phyloP scores from a whole-genome alignment of 2,329 filamentous ascomycete genomes.

The Pseudopyrenochaeta lycopersici region DNA sequence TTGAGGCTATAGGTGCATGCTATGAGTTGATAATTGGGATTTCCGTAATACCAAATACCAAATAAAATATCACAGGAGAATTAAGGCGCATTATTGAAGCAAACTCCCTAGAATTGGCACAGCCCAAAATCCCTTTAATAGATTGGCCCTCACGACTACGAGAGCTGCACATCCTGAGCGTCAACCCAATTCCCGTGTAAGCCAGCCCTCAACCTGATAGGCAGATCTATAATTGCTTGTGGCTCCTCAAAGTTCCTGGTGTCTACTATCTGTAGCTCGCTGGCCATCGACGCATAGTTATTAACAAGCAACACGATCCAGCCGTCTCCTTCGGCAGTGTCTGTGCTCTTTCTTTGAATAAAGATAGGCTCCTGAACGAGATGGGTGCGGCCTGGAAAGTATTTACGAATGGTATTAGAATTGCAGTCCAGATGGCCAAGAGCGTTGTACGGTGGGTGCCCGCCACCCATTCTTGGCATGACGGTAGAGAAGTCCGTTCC shows the following conservation, averaged over 20 bases:
- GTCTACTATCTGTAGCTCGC: constrained; percentile 48
- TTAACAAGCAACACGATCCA: constrained; percentile 56
- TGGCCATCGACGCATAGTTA: constrained; percentile 11
- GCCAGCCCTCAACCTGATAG: constrained; percentile 43
- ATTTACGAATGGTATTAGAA: constrained; percentile 52
- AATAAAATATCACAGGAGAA: too few relatives aligned
- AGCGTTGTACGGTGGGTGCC: constrained; percentile 55
- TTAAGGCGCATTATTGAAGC: too few relatives aligned
- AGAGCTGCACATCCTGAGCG: constrained; percentile 11
- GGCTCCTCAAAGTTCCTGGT: constrained; percentile 40
- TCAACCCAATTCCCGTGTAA: constrained; percentile 49
- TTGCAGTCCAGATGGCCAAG: constrained; percentile 54
- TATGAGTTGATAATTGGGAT: too few relatives aligned
- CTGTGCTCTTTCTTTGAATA: constrained; percentile 49
- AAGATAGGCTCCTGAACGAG: constrained; percentile 62
- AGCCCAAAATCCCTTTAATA: too few relatives aligned
- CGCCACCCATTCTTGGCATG: constrained; percentile 38
- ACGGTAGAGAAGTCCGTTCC: constrained; percentile 39
- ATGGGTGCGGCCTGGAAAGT: constrained; percentile 54
- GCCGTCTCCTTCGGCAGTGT: constrained; percentile 57
- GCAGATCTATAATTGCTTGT: constrained; percentile 43
- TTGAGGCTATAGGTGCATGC: too few relatives aligned
- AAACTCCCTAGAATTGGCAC: too few relatives aligned
- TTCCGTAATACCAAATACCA: too few relatives aligned
- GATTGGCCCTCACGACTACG: too few relatives aligned